Percentiles rank a stretch among this genome's conserved stretches.
These are phyloP conservation scores for Cercospora sesami DNA, from an alignment of 2,329 filamentous ascomycete species.

Conservation along the genomic window DNA sequence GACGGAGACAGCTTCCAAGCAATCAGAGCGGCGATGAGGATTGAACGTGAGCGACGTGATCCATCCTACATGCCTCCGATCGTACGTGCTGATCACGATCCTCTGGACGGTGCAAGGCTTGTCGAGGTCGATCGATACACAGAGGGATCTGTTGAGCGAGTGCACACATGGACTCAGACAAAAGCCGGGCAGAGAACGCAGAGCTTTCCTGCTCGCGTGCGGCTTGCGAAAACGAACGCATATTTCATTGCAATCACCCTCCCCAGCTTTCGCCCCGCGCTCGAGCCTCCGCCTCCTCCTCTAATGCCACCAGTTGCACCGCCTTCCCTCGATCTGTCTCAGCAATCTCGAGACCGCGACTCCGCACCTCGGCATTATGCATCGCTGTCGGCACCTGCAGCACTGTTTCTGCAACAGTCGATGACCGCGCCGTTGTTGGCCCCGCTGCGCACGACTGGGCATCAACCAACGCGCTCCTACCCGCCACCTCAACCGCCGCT, in stretches of 20 bases:
- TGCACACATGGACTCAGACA: slow-evolving; percentile 45
- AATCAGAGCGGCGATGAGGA: slow-evolving; percentile 48
- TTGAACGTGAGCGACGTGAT: slow-evolving; percentile 50
- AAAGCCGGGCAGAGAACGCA: slow-evolving; percentile 40
- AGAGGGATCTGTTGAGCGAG: slow-evolving; percentile 45
- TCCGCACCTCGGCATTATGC: slow-evolving; percentile 19
- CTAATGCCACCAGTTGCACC: neutral
- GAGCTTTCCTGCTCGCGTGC: slow-evolving; percentile 38
- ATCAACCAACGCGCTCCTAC: slow-evolving; percentile 25
- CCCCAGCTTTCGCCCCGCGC: slow-evolving; percentile 36
- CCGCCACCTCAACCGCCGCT: slow-evolving; percentile 20
- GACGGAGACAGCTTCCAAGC: slow-evolving; percentile 47
- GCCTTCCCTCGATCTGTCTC: slow-evolving; percentile 12
- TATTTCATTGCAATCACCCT: slow-evolving; percentile 50
- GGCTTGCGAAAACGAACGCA: slow-evolving; percentile 46
- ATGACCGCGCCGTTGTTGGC: slow-evolving; percentile 19
- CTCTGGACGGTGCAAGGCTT: slow-evolving; percentile 44
- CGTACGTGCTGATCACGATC: slow-evolving; percentile 45
- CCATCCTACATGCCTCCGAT: slow-evolving; percentile 55
- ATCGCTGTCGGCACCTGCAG: slow-evolving; percentile 27
- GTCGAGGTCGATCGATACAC: slow-evolving; percentile 48
- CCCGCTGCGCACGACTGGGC: slow-evolving; percentile 22
- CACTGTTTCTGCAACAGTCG: slow-evolving; percentile 22
- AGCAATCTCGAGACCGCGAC: slow-evolving; percentile 16
- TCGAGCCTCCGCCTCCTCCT: slow-evolving; percentile 10